phyloP scores from a whole-genome alignment of 805 yeast species.

The Candida schatavii region DNA sequence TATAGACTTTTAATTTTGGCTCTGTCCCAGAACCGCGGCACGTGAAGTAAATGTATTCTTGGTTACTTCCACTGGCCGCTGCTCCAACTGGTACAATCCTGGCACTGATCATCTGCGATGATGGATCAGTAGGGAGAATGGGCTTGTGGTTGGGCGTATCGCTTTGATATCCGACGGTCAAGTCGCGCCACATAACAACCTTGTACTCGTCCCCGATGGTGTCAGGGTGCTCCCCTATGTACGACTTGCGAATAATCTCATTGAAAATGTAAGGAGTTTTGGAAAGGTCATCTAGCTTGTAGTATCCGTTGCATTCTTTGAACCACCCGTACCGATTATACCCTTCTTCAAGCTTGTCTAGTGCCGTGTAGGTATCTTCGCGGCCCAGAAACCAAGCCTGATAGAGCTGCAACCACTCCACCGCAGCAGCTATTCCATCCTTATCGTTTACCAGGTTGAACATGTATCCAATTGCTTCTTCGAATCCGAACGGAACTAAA shows the following conservation, averaged over 20 bases:
- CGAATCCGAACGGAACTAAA: conserved; percentile 83
- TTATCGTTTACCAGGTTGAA: conserved; percentile 81
- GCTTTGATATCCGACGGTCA: conserved; percentile 80
- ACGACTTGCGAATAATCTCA: conserved; percentile 40
- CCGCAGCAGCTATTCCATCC: conserved; percentile 85
- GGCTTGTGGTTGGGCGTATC: conserved; percentile 58
- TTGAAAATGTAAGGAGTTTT: conserved; percentile 56
- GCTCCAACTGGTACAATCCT: conserved; percentile 26
- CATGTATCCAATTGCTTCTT: conserved; percentile 97
- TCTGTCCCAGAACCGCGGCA: conserved; percentile 96
- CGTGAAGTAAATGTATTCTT: conserved; percentile 63
- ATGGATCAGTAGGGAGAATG: conserved; percentile 62
- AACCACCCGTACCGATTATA: conserved; percentile 71
- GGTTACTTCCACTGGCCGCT: conserved; percentile 11
- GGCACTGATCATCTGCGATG: conserved; percentile 86
- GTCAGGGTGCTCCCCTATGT: conserved; percentile 37
- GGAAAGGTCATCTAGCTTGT: conserved; percentile 54
- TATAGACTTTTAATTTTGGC: conserved; percentile 88
- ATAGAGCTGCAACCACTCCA: conserved; percentile 71
- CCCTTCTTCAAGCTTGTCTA: conserved; percentile 55
- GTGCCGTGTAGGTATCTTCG: conserved; percentile 31
- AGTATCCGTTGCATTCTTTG: conserved; percentile 86
- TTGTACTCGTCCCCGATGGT: conserved; percentile 51
- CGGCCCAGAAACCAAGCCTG: conserved; percentile 42
- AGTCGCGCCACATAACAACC: conserved; percentile 74